A percentile compares a stretch with the other conserved stretches of the same genome.
Conservation (phyloP, 306 rosid species). For the Corylus avellana region DNA sequence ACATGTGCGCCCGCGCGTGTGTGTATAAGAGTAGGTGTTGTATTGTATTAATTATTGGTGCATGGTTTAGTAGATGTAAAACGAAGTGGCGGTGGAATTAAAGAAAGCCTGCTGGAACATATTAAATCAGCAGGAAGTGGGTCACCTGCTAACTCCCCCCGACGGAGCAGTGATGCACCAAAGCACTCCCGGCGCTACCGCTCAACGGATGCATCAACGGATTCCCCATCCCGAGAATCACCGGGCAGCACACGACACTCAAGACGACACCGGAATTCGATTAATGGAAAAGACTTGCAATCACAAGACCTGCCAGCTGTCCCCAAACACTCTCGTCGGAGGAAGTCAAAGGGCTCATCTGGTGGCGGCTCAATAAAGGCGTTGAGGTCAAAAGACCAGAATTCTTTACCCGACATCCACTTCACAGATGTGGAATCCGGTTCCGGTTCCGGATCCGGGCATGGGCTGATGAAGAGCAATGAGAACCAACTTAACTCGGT, state of each 20-base stretch:
- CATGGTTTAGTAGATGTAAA: background rate
- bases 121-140: conserved; percentile 9
- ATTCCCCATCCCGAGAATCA: conserved; percentile 36
- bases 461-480: conserved; percentile 16
- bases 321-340: conserved; percentile 49
- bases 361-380: conserved; percentile 50
- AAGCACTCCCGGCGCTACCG: conserved; percentile 53
- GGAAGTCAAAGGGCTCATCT: conserved; percentile 55
- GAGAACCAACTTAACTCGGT: conserved; percentile 16
- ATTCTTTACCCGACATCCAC: conserved; percentile 51
- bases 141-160: conserved; percentile 34
- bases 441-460: conserved; percentile 13
- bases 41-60: too few relatives aligned
- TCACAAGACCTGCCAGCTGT: conserved; percentile 36
- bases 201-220: conserved; percentile 39
- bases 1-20: accelerated
- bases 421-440: conserved; percentile 32
- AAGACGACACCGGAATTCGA: conserved; percentile 39
- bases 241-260: conserved; percentile 43
- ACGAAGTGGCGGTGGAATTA: conserved; percentile 3
- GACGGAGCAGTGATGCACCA: conserved; percentile 28
- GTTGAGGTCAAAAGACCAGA: conserved; percentile 46
- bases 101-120: conserved; percentile 16
- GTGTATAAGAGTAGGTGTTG: too few relatives aligned
- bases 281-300: conserved; percentile 32